Conservation (phyloP, 345 rosid genomes). For the Lumnitzera racemosa region DNA sequence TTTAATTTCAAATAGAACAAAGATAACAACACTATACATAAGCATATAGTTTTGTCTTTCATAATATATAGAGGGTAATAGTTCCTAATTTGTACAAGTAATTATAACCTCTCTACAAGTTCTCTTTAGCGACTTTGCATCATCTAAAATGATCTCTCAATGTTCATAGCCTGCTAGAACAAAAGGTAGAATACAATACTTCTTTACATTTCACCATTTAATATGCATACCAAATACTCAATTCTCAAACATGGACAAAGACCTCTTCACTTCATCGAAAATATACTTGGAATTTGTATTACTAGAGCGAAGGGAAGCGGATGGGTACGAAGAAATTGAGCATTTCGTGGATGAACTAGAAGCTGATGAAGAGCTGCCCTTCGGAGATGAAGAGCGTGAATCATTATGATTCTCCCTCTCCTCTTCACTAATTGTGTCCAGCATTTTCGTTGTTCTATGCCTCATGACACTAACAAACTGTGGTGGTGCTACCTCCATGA, state of each 20-base stretch:
- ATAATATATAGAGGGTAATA: too few relatives aligned
- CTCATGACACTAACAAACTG: constrained; percentile 74
- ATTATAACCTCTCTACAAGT: too few relatives aligned
- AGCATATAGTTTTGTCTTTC: too few relatives aligned
- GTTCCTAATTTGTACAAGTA: too few relatives aligned
- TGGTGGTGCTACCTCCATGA: constrained; percentile 86
- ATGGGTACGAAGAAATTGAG: neutral
- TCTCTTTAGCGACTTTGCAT: too few relatives aligned
- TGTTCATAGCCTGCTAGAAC: too few relatives aligned
- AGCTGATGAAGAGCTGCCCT: neutral
- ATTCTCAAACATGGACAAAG: constrained; percentile 25
- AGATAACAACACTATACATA: too few relatives aligned
- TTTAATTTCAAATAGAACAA: too few relatives aligned
- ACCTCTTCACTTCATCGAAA: constrained; percentile 18
- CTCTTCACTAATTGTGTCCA: constrained; percentile 87
- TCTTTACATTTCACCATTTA: too few relatives aligned
- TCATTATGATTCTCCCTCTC: constrained; percentile 36
- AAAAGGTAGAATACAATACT: too few relatives aligned
- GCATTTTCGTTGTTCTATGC: constrained; percentile 54
- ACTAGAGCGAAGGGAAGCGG: constrained; percentile 3
- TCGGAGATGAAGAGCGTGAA: constrained; percentile 18
- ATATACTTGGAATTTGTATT: constrained; percentile 15
- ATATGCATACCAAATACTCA: neutral
- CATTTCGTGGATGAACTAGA: neutral
- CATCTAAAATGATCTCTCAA: too few relatives aligned